These are phyloP conservation scores for Aspergillus phoenicis DNA, from an alignment of 2,329 filamentous ascomycete species.

Conservation along the genomic window DNA sequence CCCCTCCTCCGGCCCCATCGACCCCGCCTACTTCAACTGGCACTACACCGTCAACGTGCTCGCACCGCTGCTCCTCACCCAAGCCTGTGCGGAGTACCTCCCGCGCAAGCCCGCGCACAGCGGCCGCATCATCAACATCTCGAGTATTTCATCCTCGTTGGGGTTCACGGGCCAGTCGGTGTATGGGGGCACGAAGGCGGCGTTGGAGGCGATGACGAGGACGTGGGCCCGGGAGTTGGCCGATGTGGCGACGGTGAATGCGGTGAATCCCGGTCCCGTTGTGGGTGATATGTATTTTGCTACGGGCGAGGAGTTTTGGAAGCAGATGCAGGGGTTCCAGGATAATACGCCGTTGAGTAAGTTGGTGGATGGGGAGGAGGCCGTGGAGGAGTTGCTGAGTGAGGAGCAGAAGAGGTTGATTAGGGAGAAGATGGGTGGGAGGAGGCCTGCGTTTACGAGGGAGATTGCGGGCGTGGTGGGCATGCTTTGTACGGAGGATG, in stretches of 20 bases:
- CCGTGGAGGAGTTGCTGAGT: conserved; percentile 56
- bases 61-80: conserved; percentile 74
- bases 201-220: conserved; percentile 69
- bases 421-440: conserved; percentile 57
- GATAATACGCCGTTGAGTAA: conserved; percentile 66
- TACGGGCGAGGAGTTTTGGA: conserved; percentile 60
- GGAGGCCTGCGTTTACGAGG: conserved; percentile 64
- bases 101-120: conserved; percentile 62
- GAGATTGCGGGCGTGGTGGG: conserved; percentile 77
- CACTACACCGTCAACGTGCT: conserved; percentile 81
- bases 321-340: conserved; percentile 61
- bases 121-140: conserved; percentile 65
- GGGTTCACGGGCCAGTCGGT: conserved; percentile 63
- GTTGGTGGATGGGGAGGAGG: conserved; percentile 60
- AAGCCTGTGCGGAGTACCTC: conserved; percentile 71
- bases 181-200: conserved; percentile 68
- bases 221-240: conserved; percentile 66
- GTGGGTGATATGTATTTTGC: conserved; percentile 67
- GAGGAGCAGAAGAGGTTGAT: conserved; percentile 66
- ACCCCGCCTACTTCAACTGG: conserved; percentile 65
- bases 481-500: conserved; percentile 72
- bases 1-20: conserved; percentile 61
- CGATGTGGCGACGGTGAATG: conserved; percentile 65
- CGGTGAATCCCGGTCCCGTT: conserved; percentile 68
- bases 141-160: conserved; percentile 59